These are phyloP conservation scores for Mycena chlorophos DNA, from an alignment of 768 basidiomycete species.

Conservation along the genomic window DNA sequence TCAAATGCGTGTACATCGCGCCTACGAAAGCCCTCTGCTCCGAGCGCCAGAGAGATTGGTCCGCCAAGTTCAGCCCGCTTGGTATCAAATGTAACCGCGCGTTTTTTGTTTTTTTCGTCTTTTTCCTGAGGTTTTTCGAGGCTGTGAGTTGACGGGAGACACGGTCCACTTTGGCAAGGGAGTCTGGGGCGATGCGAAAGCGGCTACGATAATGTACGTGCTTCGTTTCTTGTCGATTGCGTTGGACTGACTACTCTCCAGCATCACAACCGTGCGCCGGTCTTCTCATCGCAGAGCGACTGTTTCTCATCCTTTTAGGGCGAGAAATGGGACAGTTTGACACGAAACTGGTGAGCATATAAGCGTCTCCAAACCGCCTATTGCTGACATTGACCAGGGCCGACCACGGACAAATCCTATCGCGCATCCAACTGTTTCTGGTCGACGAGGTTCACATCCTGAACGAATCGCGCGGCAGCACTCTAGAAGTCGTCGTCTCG, in stretches of 20 bases:
- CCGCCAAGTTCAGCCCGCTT: conserved; percentile 69
- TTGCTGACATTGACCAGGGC: conserved; percentile 39
- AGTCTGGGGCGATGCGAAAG: conserved; percentile 72
- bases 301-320: conserved; percentile 47
- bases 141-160: conserved; percentile 91
- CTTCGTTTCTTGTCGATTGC: neutral
- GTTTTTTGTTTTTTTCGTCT: neutral
- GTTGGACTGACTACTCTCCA: conserved; percentile 28
- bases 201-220: conserved; percentile 76
- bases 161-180: conserved; percentile 67
- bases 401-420: conserved; percentile 64
- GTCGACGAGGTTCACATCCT: conserved; percentile 97
- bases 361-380: neutral
- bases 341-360: conserved; percentile 69
- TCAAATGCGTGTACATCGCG: conserved; percentile 87
- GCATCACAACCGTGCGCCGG: conserved; percentile 71
- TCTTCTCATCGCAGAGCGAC: neutral
- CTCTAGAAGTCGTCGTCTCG: conserved; percentile 90
- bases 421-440: conserved; percentile 76
- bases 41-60: conserved; percentile 86
- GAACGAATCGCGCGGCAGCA: conserved; percentile 87
- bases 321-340: conserved; percentile 96
- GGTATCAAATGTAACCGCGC: conserved; percentile 79
- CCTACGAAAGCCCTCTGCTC: conserved; percentile 92
- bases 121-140: conserved; percentile 39